Evolutionary conservation across 805 yeast genomes (phyloP).

Genomic region (Cyberlindnera mrakii): DNA sequence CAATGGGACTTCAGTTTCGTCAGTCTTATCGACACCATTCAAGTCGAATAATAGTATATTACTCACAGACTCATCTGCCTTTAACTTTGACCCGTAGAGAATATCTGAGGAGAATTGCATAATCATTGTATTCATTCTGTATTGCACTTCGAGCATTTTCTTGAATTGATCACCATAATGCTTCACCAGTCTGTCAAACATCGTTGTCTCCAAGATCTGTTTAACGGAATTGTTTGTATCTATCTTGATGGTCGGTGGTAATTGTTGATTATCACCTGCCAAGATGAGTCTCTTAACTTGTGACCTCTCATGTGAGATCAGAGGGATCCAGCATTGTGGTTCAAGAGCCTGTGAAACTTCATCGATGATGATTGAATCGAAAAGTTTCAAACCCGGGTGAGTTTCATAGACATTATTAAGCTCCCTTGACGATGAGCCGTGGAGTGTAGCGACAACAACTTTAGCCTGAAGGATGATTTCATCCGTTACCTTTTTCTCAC

Average conservation of each 20-base stretch:
- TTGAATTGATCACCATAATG: slow-evolving; percentile 41
- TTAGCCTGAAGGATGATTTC: slow-evolving; percentile 55
- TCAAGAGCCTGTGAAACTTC: slow-evolving; percentile 93
- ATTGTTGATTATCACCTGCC: slow-evolving; percentile 91
- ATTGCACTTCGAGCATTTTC: slow-evolving; percentile 67
- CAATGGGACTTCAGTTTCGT: slow-evolving; percentile 49
- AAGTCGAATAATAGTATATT: slow-evolving; percentile 50
- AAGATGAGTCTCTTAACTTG: slow-evolving; percentile 52
- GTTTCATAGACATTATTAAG: slow-evolving; percentile 44
- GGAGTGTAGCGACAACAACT: slow-evolving; percentile 79
- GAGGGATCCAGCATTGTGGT: slow-evolving; percentile 95
- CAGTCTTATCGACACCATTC: slow-evolving; percentile 40
- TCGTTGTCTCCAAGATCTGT: slow-evolving; percentile 49
- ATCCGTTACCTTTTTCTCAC: slow-evolving; percentile 59
- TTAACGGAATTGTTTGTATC: slow-evolving; percentile 35
- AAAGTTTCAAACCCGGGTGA: slow-evolving; percentile 31
- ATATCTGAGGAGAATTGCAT: slow-evolving; percentile 71
- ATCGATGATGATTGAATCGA: slow-evolving; percentile 83
- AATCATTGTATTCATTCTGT: slow-evolving; percentile 76
- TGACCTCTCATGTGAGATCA: slow-evolving; percentile 49
- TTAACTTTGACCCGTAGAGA: slow-evolving; percentile 57
- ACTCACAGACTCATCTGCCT: slow-evolving; percentile 57
- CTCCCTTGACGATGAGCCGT: slow-evolving; percentile 78
- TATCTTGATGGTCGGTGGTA: slow-evolving; percentile 84
- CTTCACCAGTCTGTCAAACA: slow-evolving; percentile 73